Conservation (phyloP, 805 yeast species). For the Metschnikowia kunwiensis region DNA sequence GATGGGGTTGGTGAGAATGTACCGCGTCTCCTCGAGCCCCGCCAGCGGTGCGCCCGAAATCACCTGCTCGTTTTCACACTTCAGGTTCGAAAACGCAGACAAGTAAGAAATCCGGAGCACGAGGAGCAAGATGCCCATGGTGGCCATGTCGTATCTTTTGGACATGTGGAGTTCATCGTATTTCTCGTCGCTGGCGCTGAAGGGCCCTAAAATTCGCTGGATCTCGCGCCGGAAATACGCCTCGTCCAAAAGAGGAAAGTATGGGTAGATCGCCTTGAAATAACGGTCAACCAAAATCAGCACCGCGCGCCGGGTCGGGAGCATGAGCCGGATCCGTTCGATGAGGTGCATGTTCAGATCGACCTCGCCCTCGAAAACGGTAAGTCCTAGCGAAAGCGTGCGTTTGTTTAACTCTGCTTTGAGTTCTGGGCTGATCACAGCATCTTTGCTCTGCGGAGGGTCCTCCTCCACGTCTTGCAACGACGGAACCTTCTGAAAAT, state of each 20-base stretch:
- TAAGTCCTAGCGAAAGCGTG: slow-evolving; percentile 34
- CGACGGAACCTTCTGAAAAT: background rate
- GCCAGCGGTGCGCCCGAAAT: slow-evolving; percentile 1
- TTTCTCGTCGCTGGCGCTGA: slow-evolving; percentile 11
- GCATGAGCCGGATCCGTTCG: slow-evolving; percentile 17
- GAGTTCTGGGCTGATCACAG: slow-evolving; percentile 2
- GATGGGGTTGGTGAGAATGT: slow-evolving; percentile 29
- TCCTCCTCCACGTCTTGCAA: slow-evolving; percentile 9
- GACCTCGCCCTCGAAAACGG: slow-evolving; percentile 30
- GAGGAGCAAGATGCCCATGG: slow-evolving; percentile 50
- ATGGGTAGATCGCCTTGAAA: slow-evolving; percentile 20
- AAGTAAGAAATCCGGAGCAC: slow-evolving; percentile 55
- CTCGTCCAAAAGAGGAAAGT: slow-evolving; percentile 23
- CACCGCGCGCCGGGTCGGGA: slow-evolving; percentile 18
- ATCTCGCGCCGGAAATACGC: slow-evolving; percentile 33
- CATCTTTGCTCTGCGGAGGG: slow-evolving; percentile 7
- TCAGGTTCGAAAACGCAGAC: slow-evolving; percentile 32
- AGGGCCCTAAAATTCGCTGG: slow-evolving; percentile 39
- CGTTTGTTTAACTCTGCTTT: slow-evolving; percentile 25
- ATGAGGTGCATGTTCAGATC: slow-evolving; percentile 24
- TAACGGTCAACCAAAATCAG: slow-evolving; percentile 19
- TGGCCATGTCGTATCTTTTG: slow-evolving; percentile 45
- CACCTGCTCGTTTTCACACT: slow-evolving; percentile 14
- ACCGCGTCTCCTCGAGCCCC: slow-evolving; percentile 20
- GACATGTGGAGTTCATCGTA: slow-evolving; percentile 28